Percentiles rank a stretch among this genome's conserved stretches.
These are phyloP conservation scores for grape (Vitis vinifera) DNA, from an alignment of 164 flowering plant genomes.

Conservation along the genomic window DNA sequence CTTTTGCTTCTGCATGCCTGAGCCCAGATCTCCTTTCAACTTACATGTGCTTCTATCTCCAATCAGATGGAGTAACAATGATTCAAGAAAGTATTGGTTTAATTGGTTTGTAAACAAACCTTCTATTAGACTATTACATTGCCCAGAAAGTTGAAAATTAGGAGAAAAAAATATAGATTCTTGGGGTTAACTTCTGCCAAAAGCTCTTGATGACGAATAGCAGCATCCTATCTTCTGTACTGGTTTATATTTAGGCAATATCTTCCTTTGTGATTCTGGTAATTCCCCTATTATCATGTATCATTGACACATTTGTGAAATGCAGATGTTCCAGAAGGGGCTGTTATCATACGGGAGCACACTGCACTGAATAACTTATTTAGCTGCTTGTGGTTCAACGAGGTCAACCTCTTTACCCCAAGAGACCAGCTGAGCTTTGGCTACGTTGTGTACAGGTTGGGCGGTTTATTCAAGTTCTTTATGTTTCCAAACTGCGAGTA, in stretches of 20 bases:
- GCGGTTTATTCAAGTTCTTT: conserved; percentile 60
- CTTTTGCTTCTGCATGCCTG: neutral
- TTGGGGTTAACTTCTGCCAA: neutral
- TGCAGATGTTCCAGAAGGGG: conserved; percentile 99
- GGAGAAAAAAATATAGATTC: neutral
- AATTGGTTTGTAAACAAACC: neutral
- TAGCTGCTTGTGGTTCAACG: conserved; percentile 98
- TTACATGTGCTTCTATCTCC: too few relatives aligned
- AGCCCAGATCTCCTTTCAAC: neutral
- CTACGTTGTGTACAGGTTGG: conserved; percentile 80
- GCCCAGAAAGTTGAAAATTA: neutral
- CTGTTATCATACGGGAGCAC: conserved; percentile 86
- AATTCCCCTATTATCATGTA: neutral
- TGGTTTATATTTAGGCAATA: too few relatives aligned
- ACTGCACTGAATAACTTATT: conserved; percentile 77
- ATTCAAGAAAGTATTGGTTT: neutral
- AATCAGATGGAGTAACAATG: neutral
- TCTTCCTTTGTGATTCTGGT: neutral
- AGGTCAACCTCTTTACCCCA: conserved; percentile 94
- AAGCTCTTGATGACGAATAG: neutral
- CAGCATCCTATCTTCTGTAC: too few relatives aligned
- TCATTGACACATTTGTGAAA: neutral
- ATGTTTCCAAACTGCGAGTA: conserved; percentile 99
- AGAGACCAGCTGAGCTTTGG: conserved; percentile 99
- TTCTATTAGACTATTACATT: neutral